Evolutionary conservation across 148 eudicot species (phyloP).

Genomic region (Chenopodium formosanum): DNA sequence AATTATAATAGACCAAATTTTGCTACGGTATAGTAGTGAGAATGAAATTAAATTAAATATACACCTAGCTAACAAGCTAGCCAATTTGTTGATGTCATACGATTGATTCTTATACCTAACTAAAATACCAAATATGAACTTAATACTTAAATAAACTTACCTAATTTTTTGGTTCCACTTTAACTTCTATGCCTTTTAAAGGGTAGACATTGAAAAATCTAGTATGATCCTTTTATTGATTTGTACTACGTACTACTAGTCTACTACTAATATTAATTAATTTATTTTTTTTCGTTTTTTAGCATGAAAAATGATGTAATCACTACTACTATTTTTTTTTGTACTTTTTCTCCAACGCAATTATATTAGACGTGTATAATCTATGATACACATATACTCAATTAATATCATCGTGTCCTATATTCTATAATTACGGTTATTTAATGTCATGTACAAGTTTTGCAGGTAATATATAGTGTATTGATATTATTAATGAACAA

Average conservation of each 20-base stretch:
- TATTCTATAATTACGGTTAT: too few species aligned
- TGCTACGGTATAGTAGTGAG: slow-evolving; percentile 4
- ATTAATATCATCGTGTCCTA: too few species aligned
- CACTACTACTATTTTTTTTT: not conserved
- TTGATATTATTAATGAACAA: too few species aligned
- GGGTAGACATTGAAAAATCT: slow-evolving; percentile 6
- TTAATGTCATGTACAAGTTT: too few species aligned
- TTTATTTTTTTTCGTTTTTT: not conserved
- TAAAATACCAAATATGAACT: not conserved
- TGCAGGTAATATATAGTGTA: too few species aligned
- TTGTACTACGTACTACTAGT: not conserved
- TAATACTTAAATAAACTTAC: slow-evolving; percentile 5
- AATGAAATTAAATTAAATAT: slow-evolving; percentile 6
- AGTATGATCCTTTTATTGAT: slow-evolving; percentile 7
- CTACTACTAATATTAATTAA: not conserved
- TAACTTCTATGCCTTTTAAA: not conserved
- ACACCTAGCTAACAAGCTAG: not conserved
- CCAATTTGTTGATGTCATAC: slow-evolving; percentile 14
- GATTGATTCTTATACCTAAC: slow-evolving; percentile 27
- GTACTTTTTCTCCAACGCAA: not conserved
- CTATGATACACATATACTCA: not conserved
- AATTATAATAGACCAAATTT: not conserved
- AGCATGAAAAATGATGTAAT: not conserved
- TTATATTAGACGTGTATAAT: not conserved
- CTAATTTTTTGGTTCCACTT: slow-evolving; percentile 18